Evolutionary conservation across 2,329 filamentous ascomycete genomes (phyloP).

Genomic region (Cytospora leucostoma): DNA sequence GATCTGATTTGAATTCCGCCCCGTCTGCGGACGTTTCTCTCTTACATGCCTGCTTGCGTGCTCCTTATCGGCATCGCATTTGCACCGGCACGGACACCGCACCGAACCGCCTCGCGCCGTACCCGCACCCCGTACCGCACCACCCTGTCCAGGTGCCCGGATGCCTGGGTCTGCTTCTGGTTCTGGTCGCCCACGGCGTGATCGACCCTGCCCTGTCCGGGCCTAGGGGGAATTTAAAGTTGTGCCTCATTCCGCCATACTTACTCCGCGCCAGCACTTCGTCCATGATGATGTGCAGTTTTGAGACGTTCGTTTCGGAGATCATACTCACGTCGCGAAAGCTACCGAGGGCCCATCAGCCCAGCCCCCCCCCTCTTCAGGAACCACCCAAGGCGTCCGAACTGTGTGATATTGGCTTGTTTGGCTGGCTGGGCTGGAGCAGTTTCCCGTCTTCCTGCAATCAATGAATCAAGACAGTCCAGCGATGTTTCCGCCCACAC

Average conservation of each 20-base stretch:
- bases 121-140: background rate
- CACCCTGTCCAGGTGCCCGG: background rate
- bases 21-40: background rate
- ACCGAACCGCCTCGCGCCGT: background rate
- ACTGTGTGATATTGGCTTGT: background rate
- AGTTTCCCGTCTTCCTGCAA: background rate
- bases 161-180: background rate
- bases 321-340: background rate
- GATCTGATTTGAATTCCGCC: background rate
- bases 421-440: background rate
- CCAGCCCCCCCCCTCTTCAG: background rate
- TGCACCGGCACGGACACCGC: background rate
- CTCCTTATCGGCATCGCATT: background rate
- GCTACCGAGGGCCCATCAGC: background rate
- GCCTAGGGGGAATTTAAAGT: background rate
- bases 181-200: background rate
- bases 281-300: background rate
- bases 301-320: background rate
- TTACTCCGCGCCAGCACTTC: background rate
- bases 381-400: background rate
- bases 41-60: background rate
- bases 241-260: constrained; percentile 1
- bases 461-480: background rate
- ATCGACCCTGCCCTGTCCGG: background rate
- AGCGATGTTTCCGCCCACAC: background rate